phyloP scores from a whole-genome alignment of 2,329 filamentous ascomycete species.

The Aspergillus vadensis region DNA sequence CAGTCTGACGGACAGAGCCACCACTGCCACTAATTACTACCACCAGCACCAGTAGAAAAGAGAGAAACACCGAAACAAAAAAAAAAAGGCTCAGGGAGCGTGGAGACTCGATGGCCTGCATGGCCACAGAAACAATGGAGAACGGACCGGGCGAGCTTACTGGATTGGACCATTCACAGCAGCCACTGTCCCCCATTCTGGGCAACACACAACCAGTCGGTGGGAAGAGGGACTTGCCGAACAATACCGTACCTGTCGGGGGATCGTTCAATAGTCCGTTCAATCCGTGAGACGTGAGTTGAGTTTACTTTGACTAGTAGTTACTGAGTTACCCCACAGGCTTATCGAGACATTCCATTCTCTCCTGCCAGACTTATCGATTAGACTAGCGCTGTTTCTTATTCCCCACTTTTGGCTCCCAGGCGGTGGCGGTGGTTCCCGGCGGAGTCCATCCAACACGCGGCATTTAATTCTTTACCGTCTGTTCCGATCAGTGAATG shows the following conservation, averaged over 20 bases:
- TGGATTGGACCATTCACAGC: not conserved
- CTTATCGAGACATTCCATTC: constrained; percentile 12
- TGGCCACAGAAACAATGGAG: not conserved
- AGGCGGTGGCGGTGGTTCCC: constrained; percentile 1
- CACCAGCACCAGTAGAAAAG: too few species aligned
- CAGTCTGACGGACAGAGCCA: not conserved
- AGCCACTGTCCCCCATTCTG: too few species aligned
- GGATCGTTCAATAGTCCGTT: too few species aligned
- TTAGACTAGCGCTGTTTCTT: constrained; percentile 4
- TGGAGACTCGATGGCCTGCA: not conserved
- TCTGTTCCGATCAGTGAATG: too few species aligned
- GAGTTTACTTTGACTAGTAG: too few species aligned
- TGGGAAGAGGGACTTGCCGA: not conserved
- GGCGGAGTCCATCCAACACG: not conserved
- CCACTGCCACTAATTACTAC: too few species aligned
- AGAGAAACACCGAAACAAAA: too few species aligned
- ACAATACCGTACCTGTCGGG: constrained; percentile 8
- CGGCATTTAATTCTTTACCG: not conserved
- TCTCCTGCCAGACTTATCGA: constrained; percentile 9
- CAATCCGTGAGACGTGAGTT: too few species aligned
- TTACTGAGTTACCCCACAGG: constrained; percentile 10
- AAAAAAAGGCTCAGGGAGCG: too few species aligned
- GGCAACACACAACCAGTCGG: not conserved
- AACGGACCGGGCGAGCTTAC: not conserved
- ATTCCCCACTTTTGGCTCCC: constrained; percentile 10